Percentiles rank a stretch among this genome's conserved stretches.
Evolutionary conservation across 371 early-diverging fungal genomes (phyloP).

Genomic region (Mortierella sp.): DNA sequence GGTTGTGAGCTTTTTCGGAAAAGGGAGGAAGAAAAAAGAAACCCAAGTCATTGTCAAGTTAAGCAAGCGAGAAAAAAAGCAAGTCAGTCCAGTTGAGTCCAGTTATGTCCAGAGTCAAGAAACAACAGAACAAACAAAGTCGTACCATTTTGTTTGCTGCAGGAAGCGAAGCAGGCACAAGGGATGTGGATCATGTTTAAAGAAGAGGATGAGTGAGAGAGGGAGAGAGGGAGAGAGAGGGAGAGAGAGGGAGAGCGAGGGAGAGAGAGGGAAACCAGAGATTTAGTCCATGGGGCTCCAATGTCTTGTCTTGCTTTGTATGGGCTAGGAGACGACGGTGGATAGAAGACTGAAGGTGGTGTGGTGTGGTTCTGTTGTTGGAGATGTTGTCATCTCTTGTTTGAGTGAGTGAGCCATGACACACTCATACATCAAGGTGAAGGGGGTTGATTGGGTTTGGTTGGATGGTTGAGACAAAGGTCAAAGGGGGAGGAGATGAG

Average conservation of each 20-base stretch:
- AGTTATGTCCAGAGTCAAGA: neutral
- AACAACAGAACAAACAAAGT: neutral
- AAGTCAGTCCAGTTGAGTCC: neutral
- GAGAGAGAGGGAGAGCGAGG: neutral
- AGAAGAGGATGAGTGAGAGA: neutral
- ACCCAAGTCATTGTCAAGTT: neutral
- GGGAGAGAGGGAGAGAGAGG: neutral
- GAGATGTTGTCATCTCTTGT: neutral
- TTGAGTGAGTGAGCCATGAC: constrained; percentile 3
- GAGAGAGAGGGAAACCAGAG: neutral
- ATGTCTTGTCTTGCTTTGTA: neutral
- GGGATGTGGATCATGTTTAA: neutral
- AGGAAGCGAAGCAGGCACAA: constrained; percentile 9
- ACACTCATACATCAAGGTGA: neutral
- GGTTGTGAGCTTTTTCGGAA: constrained; percentile 23
- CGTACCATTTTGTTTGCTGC: neutral
- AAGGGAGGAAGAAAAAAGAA: neutral
- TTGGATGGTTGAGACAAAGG: neutral
- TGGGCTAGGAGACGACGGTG: too few relatives aligned
- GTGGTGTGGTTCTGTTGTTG: neutral
- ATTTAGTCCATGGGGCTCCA: neutral
- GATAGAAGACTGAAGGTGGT: neutral
- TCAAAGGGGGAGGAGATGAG: neutral
- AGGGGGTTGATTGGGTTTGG: neutral
- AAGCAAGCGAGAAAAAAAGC: neutral